Evolutionary conservation across 371 early-diverging fungal species (phyloP).

Genomic region (Polyrhizophydium stewartii): DNA sequence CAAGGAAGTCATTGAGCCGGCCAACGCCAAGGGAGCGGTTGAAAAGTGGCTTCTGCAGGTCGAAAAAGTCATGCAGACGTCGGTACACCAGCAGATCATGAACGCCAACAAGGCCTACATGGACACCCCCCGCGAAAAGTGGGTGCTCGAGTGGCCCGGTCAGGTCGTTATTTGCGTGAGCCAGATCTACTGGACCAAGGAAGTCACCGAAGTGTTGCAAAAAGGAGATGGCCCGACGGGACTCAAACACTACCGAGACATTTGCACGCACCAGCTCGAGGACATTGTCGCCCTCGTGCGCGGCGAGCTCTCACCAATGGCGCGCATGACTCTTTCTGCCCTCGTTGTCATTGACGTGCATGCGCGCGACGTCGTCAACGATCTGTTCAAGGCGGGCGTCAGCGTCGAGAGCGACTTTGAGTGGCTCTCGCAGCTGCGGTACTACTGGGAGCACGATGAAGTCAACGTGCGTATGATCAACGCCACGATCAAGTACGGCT

Average conservation of each 20-base stretch:
- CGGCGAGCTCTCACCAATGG: constrained; percentile 43
- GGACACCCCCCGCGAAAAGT: constrained; percentile 44
- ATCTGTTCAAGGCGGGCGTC: constrained; percentile 37
- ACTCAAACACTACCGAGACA: constrained; percentile 32
- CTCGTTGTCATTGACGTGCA: constrained; percentile 55
- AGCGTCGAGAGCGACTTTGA: constrained; percentile 44
- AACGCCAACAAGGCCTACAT: constrained; percentile 44
- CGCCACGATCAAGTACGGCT: constrained; percentile 47
- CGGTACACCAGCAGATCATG: constrained; percentile 42
- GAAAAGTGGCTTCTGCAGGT: constrained; percentile 56
- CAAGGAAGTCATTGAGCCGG: constrained; percentile 53
- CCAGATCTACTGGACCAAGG: constrained; percentile 54
- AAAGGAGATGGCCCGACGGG: constrained; percentile 31
- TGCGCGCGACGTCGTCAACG: constrained; percentile 49
- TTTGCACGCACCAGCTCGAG: constrained; percentile 42
- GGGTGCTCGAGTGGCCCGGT: constrained; percentile 56
- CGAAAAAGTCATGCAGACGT: constrained; percentile 50
- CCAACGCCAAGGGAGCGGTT: constrained; percentile 48
- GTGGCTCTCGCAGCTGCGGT: constrained; percentile 53
- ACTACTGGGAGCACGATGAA: constrained; percentile 55
- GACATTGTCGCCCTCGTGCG: constrained; percentile 48
- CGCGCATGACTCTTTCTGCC: constrained; percentile 48
- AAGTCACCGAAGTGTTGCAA: constrained; percentile 44
- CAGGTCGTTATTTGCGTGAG: constrained; percentile 56
- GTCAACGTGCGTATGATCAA: constrained; percentile 55